Evolutionary conservation across 768 basidiomycete genomes (phyloP).

Genomic region (Candolleomyces eurysporus): DNA sequence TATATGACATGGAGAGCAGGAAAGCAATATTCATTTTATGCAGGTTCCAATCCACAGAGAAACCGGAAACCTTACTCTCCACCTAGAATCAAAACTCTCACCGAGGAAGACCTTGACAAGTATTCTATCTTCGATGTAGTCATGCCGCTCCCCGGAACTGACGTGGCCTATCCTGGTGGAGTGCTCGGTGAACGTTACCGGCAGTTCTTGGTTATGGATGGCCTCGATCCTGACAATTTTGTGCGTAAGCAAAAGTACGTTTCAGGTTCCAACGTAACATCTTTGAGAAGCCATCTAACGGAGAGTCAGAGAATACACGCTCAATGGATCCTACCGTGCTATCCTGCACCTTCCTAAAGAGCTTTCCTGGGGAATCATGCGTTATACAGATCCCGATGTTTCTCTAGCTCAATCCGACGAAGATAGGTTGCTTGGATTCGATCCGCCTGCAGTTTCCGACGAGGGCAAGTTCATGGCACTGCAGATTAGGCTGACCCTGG

Average conservation of each 20-base stretch:
- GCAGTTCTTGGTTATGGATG: constrained; percentile 80
- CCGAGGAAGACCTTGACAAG: constrained; percentile 71
- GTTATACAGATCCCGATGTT: constrained; percentile 92
- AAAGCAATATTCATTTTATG: constrained; percentile 25
- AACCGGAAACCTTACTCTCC: constrained; percentile 58
- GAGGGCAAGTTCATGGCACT: constrained; percentile 86
- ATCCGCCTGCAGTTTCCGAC: constrained; percentile 61
- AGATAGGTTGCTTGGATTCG: constrained; percentile 82
- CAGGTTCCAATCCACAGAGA: constrained; percentile 25
- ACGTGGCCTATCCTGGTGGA: constrained; percentile 91
- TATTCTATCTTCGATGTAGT: constrained; percentile 93
- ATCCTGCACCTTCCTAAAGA: constrained; percentile 84
- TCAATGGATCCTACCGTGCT: constrained; percentile 91
- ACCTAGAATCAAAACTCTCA: constrained; percentile 74
- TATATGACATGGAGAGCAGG: not conserved
- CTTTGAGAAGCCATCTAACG: constrained; percentile 2
- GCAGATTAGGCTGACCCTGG: constrained; percentile 81
- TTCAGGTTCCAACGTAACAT: not conserved
- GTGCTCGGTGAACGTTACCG: constrained; percentile 81
- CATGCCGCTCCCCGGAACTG: constrained; percentile 95
- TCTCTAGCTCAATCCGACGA: constrained; percentile 94
- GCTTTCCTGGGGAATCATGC: constrained; percentile 77
- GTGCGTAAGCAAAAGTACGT: constrained; percentile 84
- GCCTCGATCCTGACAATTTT: constrained; percentile 88
- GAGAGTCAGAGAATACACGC: constrained; percentile 75